Evolutionary conservation across 495 filamentous ascomycete species (phyloP), one percentile per base, ranked within the genome.

Genomic region (Podospora pseudocomata): DNA sequence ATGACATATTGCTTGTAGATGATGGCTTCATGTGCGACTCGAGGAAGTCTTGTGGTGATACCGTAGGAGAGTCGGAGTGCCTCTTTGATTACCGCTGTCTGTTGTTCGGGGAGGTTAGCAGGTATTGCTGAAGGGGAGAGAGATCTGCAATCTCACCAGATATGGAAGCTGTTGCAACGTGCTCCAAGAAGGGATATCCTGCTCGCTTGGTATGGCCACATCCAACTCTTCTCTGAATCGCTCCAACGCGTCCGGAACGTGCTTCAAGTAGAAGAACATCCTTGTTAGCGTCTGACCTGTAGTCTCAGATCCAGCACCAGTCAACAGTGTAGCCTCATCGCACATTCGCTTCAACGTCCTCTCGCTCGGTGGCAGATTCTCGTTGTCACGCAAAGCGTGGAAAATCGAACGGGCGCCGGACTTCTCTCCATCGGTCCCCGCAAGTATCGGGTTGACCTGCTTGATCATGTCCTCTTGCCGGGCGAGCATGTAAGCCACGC

Each of bases 121-220:
- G 13, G 13, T 3, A 11, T 1, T 13, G 0, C 39, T 16, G 2
- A 6, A 49, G 9, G 9, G 15, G 13, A 49, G 9, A 49, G 5
- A 11, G 39, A 16, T 49, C 5, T 6, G 34, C 34, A 39, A 11
- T 49, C 39, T 3, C 39, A 49, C 39, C 13, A 88, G 68, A 69
- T 86, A 86, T 0, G 86, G 83, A 26, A 88, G 73, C 28, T 79
- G 65, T 66, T 88, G 84, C 26, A 88, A 75, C 32, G 81, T 74
- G 23, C 67, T 65, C 78, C 77, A 83, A 6, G 78, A 68, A 13
- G 75, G 72, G 32, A 70, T 66, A 1, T 65, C 57, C 18, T 64
- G 34, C 15, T 70, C 19, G 28, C 72, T 65, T 0, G 76, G 73
- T 56, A 80, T 69, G 0, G 78, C 72, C 20, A n/a, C 53, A 54